phyloP scores from a whole-genome alignment of 2,329 filamentous ascomycete species.

The Cercospora nicotianae region DNA sequence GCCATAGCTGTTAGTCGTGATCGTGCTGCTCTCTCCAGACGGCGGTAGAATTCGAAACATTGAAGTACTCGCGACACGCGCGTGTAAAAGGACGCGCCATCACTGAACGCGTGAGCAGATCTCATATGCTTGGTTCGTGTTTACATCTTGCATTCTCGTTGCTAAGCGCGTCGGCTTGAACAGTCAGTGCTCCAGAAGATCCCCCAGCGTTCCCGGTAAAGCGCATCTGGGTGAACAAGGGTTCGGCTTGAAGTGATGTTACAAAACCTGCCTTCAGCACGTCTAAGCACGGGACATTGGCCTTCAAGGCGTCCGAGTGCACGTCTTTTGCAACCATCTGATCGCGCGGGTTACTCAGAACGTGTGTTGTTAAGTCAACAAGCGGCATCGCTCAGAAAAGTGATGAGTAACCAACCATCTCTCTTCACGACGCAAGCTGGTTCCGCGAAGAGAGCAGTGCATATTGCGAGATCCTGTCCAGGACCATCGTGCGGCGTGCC shows the following conservation, averaged over 20 bases:
- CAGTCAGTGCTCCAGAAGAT: not conserved
- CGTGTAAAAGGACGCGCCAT: not conserved
- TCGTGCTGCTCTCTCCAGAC: constrained; percentile 5
- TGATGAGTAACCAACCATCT: not conserved
- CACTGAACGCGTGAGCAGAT: not conserved
- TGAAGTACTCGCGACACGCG: not conserved
- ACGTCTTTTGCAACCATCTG: not conserved
- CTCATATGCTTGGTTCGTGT: not conserved
- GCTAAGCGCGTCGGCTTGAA: not conserved
- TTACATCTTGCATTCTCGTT: not conserved
- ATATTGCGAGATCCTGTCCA: not conserved
- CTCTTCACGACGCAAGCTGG: not conserved
- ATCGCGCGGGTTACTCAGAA: not conserved
- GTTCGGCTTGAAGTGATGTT: not conserved
- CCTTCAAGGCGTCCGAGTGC: not conserved
- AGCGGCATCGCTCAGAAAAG: not conserved
- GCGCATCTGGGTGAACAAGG: not conserved
- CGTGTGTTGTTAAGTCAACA: not conserved
- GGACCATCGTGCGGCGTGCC: not conserved
- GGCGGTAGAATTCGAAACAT: constrained; percentile 12
- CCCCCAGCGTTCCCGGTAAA: not conserved
- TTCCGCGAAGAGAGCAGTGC: not conserved
- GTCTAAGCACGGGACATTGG: not conserved
- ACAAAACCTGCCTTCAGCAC: constrained; percentile 1
- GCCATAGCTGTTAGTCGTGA: constrained; percentile 12